Evolutionary conservation across 805 yeast genomes (phyloP).

Genomic region (Yarrowia sp.): DNA sequence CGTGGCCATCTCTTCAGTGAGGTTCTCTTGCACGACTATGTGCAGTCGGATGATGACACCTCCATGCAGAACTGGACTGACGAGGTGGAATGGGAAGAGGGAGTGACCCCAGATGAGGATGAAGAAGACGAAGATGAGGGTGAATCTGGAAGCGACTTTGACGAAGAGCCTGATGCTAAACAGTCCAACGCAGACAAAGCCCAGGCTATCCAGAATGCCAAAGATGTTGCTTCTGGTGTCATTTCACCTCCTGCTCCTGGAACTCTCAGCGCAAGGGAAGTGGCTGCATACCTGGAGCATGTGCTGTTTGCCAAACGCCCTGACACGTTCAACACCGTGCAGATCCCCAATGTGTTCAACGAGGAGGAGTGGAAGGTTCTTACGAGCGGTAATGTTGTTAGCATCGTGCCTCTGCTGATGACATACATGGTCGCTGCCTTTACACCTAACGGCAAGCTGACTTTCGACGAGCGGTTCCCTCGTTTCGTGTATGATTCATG

Average conservation of each 20-base stretch:
- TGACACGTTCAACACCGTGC: constrained; percentile 2
- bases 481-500: not conserved
- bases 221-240: not conserved
- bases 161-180: not conserved
- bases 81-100: constrained; percentile 37
- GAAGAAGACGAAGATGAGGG: constrained; percentile 13
- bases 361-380: constrained; percentile 15
- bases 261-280: not conserved
- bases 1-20: constrained; percentile 29
- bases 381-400: not conserved
- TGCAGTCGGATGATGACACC: constrained; percentile 36
- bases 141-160: not conserved
- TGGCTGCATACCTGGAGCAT: not conserved
- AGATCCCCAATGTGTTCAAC: constrained; percentile 1
- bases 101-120: constrained; percentile 5
- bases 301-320: not conserved
- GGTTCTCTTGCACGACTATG: constrained; percentile 28
- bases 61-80: constrained; percentile 37
- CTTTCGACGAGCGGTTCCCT: constrained; percentile 4
- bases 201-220: not conserved
- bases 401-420: constrained; percentile 3
- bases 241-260: not conserved
- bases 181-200: not conserved
- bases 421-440: constrained; percentile 14
- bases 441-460: not conserved